Evolutionary conservation across 352 stramenopile genomes (phyloP), one percentile per base, ranked within the genome.

Genomic region (Phytophthora macrochlamydospora): DNA sequence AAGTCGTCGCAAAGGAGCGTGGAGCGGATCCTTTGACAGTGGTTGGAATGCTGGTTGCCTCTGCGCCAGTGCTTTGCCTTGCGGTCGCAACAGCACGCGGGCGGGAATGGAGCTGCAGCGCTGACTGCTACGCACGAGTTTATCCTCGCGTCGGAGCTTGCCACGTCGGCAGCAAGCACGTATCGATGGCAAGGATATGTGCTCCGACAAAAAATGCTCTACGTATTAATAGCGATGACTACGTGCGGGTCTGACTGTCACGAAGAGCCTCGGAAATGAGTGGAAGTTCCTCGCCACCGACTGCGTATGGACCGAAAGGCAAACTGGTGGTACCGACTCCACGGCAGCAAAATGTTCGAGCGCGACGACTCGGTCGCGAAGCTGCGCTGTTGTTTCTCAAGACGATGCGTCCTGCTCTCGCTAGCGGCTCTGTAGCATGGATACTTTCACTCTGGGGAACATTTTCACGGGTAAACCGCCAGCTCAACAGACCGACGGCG

Each of bases 361-460:
- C 33, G 38, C 35, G 35, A 32, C 51, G 33, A 2, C 51, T n/a
- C 35, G 11, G 51, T 8, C 12, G 29, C 2, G 51, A 57, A 28
- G 33, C 51, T 18, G 32, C 24, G 2, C 4, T 18, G 24, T 29
- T 57, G n/a, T 28, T 59, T 13, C 53, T 59, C 1, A 59, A 51
- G 29, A 32, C 51, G 37, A 43, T 51, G 53, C 53, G 53, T 1
- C 53, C 38, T 7, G 53, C 29, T 6, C 28, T 31, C 6, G 35
- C 37, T 30, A 43, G 53, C 28, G 53, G 40, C 2, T 38, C 53
- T 18, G 40, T 59, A 40, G 28, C 53, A 2, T 59, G 53, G 38
- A 59, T 29, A 40, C 31, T 28, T 65, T 65, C 38, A 62, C 56
- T 1, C 44, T 62, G 31, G 57, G 48, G 2, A 65, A 59, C 40